Evolutionary conservation across 2,329 filamentous ascomycete species (phyloP).

Genomic region (Colletotrichum camelliae): DNA sequence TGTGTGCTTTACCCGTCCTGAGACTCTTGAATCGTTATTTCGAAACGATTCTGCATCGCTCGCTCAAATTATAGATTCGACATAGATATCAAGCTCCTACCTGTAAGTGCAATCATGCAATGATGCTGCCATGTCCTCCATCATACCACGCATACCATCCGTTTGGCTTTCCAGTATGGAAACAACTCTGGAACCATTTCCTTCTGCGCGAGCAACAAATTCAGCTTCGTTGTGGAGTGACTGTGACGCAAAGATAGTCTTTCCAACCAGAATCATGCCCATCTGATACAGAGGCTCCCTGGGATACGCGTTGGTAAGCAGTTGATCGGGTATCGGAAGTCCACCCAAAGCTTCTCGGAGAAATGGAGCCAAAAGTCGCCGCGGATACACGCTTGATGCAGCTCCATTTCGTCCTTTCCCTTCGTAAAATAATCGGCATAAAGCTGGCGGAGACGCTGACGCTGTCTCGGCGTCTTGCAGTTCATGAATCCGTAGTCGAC

Average conservation of each 20-base stretch:
- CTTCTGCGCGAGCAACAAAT: not conserved
- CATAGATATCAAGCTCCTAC: not conserved
- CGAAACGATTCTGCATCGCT: no score
- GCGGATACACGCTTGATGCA: not conserved
- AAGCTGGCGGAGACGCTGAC: not conserved
- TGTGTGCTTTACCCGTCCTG: no score
- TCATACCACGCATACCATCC: not conserved
- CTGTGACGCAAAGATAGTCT: not conserved
- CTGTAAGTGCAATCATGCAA: not conserved
- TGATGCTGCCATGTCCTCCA: not conserved
- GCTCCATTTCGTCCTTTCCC: not conserved
- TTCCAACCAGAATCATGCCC: not conserved
- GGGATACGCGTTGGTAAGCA: not conserved
- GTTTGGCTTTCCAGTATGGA: not conserved
- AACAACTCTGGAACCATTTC: not conserved
- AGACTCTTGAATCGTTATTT: no score
- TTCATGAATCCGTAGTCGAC: not conserved
- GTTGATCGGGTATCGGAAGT: not conserved
- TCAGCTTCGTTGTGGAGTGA: not conserved
- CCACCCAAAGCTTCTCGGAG: not conserved
- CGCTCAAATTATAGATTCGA: no score
- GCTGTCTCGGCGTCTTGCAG: not conserved
- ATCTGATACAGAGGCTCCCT: not conserved
- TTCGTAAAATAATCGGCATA: not conserved
- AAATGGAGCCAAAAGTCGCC: not conserved